phyloP scores from a whole-genome alignment of 164 flowering plant species.

The Macadamia tetraphylla region DNA sequence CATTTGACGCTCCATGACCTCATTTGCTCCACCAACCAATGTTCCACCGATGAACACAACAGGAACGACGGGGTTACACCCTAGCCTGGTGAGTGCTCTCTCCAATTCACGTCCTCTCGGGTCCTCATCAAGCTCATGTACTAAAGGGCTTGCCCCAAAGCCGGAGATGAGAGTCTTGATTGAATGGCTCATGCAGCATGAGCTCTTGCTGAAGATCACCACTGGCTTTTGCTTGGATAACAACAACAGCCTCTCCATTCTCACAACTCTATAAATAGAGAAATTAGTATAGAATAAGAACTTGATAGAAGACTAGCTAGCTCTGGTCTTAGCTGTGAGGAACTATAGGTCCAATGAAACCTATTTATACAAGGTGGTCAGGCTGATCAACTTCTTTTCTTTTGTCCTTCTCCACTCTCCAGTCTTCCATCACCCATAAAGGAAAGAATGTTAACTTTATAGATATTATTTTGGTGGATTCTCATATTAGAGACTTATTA shows the following conservation, averaged over 20 bases:
- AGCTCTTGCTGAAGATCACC: constrained; percentile 39
- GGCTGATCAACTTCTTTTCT: too few species aligned
- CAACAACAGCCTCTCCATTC: constrained; percentile 13
- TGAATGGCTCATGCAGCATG: constrained; percentile 41
- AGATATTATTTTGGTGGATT: too few species aligned
- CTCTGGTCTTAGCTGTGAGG: too few species aligned
- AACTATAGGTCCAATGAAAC: too few species aligned
- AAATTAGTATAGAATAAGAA: too few species aligned
- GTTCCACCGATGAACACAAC: constrained; percentile 34
- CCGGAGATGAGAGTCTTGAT: constrained; percentile 31
- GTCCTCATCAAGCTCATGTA: constrained; percentile 34
- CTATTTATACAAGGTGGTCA: too few species aligned
- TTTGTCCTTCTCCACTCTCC: too few species aligned
- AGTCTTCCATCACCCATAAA: too few species aligned
- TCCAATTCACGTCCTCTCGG: constrained; percentile 35
- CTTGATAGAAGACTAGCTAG: too few species aligned
- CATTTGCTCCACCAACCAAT: constrained; percentile 22
- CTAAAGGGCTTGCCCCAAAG: constrained; percentile 32
- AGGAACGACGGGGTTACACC: constrained; percentile 28
- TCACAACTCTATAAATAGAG: neutral
- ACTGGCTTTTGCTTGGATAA: constrained; percentile 28
- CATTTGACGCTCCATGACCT: constrained; percentile 32
- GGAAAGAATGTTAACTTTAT: too few species aligned
- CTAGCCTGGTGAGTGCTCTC: constrained; percentile 22
- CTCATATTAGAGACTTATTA: too few species aligned